phyloP scores from a whole-genome alignment of 768 basidiomycete genomes.

The Lactarius sp. region DNA sequence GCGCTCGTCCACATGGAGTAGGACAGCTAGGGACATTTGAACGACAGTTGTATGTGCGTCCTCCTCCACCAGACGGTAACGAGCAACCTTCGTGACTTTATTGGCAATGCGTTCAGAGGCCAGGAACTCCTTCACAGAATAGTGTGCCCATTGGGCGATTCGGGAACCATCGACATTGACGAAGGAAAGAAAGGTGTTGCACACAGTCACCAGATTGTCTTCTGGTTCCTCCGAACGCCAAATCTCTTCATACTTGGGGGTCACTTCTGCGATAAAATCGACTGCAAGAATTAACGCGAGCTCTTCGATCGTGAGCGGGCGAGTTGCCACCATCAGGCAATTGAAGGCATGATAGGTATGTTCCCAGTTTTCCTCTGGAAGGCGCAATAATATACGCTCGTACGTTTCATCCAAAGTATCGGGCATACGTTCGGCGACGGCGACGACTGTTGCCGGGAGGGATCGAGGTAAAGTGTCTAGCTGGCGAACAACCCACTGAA shows the following conservation, averaged over 20 bases:
- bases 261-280: constrained; percentile 9
- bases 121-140: constrained; percentile 14
- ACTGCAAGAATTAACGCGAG: constrained; percentile 14
- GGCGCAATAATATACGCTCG: constrained; percentile 4
- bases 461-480: constrained; percentile 5
- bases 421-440: neutral
- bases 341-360: constrained; percentile 13
- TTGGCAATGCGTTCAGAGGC: constrained; percentile 8
- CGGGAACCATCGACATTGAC: constrained; percentile 8
- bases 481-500: constrained; percentile 4
- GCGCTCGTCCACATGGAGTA: no score
- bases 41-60: constrained; percentile 7
- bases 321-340: constrained; percentile 7
- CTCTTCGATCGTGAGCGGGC: constrained; percentile 13
- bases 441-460: constrained; percentile 8
- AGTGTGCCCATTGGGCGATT: constrained; percentile 6
- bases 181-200: constrained; percentile 11
- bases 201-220: neutral
- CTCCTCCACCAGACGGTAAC: constrained; percentile 1
- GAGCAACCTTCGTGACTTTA: constrained; percentile 1
- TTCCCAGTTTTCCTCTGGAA: constrained; percentile 18
- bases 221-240: constrained; percentile 13
- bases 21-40: constrained; percentile 11
- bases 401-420: constrained; percentile 8
- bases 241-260: constrained; percentile 13